These are phyloP conservation scores for Rhizoclosmatium globosum DNA, from an alignment of 192 early-diverging fungal species.

Conservation along the genomic window DNA sequence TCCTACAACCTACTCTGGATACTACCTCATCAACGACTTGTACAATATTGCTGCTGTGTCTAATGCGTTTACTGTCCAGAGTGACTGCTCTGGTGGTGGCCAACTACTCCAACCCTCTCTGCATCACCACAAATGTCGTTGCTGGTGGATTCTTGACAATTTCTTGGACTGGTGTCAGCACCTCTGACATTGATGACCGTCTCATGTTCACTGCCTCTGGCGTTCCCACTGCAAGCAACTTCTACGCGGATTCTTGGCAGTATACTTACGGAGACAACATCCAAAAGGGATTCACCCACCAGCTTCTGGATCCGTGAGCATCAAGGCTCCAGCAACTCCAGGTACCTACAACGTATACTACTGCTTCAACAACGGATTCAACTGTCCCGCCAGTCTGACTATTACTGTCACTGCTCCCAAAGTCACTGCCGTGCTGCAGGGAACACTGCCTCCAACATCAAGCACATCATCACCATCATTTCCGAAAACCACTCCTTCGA, in stretches of 20 bases:
- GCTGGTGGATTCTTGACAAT: background rate
- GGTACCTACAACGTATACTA: background rate
- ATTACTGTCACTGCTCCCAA: background rate
- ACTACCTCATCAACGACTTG: conserved; percentile 19
- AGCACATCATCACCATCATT: conserved; percentile 25
- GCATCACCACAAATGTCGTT: background rate
- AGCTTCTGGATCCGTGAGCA: background rate
- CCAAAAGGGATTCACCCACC: background rate
- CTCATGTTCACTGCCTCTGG: background rate
- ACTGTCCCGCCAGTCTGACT: background rate
- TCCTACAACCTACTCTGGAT: background rate
- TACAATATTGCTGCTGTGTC: conserved; percentile 5
- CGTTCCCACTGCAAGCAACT: background rate
- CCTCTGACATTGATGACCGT: background rate
- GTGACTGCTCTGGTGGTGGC: background rate
- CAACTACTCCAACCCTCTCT: background rate
- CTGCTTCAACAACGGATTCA: background rate
- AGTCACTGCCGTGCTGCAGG: background rate
- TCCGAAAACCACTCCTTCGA: conserved; percentile 32
- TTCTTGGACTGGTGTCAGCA: background rate
- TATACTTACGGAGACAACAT: background rate
- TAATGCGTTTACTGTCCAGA: background rate
- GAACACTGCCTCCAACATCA: conserved; percentile 2
- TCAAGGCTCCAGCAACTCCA: background rate
- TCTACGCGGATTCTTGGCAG: background rate